Conservation (phyloP, 352 stramenopile genomes). For the Phytophthora cajani region DNA sequence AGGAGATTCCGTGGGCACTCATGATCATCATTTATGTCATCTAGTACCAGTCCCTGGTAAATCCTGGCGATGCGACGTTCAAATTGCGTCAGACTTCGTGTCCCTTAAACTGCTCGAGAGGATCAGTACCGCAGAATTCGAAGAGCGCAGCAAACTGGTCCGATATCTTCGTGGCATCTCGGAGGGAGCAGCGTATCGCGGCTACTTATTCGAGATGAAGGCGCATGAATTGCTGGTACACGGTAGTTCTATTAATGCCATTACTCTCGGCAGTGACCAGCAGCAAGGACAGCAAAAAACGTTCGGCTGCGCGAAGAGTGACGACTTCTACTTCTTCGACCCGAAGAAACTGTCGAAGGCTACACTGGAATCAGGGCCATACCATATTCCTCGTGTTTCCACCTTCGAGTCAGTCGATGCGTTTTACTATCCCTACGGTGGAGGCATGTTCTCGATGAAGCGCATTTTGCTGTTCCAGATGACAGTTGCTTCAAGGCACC, state of each 20-base stretch:
- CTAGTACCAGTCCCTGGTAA: not conserved
- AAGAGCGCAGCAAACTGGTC: not conserved
- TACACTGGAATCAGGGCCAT: not conserved
- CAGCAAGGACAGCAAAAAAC: not conserved
- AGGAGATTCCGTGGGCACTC: not conserved
- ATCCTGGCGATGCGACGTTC: not conserved
- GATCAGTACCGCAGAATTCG: not conserved
- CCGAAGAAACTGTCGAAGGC: constrained; percentile 2
- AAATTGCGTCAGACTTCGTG: not conserved
- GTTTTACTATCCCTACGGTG: constrained; percentile 6
- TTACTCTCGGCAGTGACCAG: not conserved
- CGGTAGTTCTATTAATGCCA: not conserved
- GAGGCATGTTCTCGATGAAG: not conserved
- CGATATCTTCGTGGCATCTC: not conserved
- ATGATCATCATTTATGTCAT: not conserved
- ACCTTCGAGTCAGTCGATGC: constrained; percentile 11
- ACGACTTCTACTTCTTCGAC: constrained; percentile 8
- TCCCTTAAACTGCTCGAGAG: not conserved
- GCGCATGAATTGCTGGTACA: not conserved
- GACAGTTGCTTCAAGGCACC: constrained; percentile 1
- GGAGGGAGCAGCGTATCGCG: constrained; percentile 1
- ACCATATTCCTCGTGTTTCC: constrained; percentile 1
- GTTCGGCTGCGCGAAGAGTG: not conserved
- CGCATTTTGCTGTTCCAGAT: constrained; percentile 12
- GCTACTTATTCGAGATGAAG: constrained; percentile 5